Conservation (phyloP, 345 rosid species). For the Arabidopsis suecica region DNA sequence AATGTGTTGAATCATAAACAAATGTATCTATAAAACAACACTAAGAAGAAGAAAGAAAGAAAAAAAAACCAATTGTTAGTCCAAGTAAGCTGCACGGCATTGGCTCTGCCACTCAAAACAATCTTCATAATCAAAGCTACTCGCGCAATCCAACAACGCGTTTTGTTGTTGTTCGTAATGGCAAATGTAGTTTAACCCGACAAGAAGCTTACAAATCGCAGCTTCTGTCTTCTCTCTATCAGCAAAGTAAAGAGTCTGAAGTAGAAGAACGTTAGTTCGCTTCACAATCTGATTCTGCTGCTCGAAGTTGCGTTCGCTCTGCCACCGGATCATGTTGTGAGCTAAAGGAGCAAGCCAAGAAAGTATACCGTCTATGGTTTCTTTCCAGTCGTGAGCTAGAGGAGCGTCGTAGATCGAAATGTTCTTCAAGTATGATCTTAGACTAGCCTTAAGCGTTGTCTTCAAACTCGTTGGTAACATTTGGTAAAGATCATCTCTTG, state of each 20-base stretch:
- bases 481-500: slow-evolving; percentile 93
- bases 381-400: slow-evolving; percentile 95
- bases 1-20: slow-evolving; percentile 35
- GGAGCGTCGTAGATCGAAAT: slow-evolving; percentile 94
- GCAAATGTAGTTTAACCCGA: slow-evolving; percentile 93
- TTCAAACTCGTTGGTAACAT: slow-evolving; percentile 90
- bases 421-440: slow-evolving; percentile 75
- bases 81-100: slow-evolving; percentile 46
- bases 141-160: slow-evolving; percentile 83
- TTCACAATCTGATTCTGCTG: slow-evolving; percentile 80
- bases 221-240: slow-evolving; percentile 86
- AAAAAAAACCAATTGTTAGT: slow-evolving; percentile 15
- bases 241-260: slow-evolving; percentile 87
- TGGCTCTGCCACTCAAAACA: slow-evolving; percentile 93
- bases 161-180: slow-evolving; percentile 91
- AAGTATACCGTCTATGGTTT: slow-evolving; percentile 69
- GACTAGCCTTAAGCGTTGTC: slow-evolving; percentile 61
- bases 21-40: slow-evolving; percentile 44
- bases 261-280: slow-evolving; percentile 79
- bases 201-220: slow-evolving; percentile 80
- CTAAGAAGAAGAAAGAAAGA: not conserved
- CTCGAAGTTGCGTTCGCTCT: slow-evolving; percentile 92
- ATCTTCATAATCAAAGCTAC: slow-evolving; percentile 95
- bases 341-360: slow-evolving; percentile 94
- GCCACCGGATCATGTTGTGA: slow-evolving; percentile 96